Evolutionary conservation across 2,329 filamentous ascomycete genomes (phyloP).

Genomic region (Xylaria sp.): DNA sequence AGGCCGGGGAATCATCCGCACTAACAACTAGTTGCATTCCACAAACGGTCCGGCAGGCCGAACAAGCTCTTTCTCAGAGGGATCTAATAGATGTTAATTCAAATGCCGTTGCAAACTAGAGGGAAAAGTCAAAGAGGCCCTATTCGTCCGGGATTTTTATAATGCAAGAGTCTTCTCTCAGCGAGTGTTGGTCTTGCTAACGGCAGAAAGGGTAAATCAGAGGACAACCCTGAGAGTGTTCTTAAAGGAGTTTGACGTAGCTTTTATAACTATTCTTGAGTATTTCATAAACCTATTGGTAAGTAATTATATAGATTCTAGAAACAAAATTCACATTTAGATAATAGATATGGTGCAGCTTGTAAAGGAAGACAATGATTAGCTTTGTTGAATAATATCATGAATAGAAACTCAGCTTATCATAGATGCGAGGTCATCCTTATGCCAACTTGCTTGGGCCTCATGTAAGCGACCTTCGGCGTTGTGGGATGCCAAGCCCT

Average conservation of each 20-base stretch:
- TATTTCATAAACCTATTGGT: neutral
- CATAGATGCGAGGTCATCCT: neutral
- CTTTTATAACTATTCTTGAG: neutral
- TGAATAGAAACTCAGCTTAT: neutral
- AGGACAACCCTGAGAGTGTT: neutral
- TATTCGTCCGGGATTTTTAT: neutral
- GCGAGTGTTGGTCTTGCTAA: neutral
- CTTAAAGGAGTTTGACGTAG: neutral
- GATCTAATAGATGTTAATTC: neutral
- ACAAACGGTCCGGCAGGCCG: neutral
- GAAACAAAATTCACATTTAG: neutral
- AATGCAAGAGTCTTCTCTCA: neutral
- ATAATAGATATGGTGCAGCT: neutral
- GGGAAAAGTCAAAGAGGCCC: neutral
- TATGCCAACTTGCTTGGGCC: neutral
- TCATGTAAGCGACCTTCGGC: slow-evolving; percentile 16
- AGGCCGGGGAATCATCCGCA: too few relatives aligned
- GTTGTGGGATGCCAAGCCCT: slow-evolving; percentile 33
- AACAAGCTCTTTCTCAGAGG: neutral
- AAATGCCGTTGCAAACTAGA: neutral
- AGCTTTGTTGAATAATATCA: slow-evolving; percentile 19
- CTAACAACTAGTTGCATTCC: neutral
- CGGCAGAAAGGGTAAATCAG: neutral
- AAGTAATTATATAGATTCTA: neutral
- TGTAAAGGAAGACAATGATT: neutral